Evolutionary conservation across 805 yeast species (phyloP), one percentile per base, ranked within the genome.

Genomic region (Schwanniomyces polymorphus): DNA sequence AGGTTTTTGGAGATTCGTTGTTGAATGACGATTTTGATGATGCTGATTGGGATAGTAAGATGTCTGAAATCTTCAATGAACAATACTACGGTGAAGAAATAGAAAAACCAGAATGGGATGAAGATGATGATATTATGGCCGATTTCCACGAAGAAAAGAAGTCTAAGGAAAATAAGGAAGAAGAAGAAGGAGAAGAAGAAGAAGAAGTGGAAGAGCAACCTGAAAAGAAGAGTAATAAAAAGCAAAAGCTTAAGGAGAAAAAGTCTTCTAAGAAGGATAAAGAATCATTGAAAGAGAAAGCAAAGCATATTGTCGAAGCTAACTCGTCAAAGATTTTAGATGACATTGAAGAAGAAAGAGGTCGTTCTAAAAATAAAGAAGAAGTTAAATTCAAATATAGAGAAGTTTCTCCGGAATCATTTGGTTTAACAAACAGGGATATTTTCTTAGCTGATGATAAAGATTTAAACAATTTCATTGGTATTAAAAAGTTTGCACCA

Each of bases 391-490:
- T 94, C 77, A 84, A 83, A 57, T 94, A 94, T 63, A 81, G 97
- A 58, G 96, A 91, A 57, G 98, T 94, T 4, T 91, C 97, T 1
- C 97, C 99, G 7, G 98, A 94, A 59, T 72, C 91, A 8, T 94
- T 81, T 69, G 98, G 98, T 10, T 75, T 94, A 42, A 76, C 88
- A 0, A 79, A 94, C 0, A 78, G 94, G 52, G 99, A 94, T 58
- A 94, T 94, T 41, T 74, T 94, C 45, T 70, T 89, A 48, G 99
- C 99, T 11, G 92, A 88, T 60, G 99, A 94, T 64, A 76, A 79
- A 50, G 87, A 86, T 42, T 75, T 94, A 65, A 94, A 94, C 67
- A 86, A 84, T 47, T 91, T 77, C 59, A 85, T 91, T 48, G 94
- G 97, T 18, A 72, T 94, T 58, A 92, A 92, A 74, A 91, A 91